Conservation (phyloP, 2,329 filamentous ascomycete species). For the Diaporthe sp. region DNA sequence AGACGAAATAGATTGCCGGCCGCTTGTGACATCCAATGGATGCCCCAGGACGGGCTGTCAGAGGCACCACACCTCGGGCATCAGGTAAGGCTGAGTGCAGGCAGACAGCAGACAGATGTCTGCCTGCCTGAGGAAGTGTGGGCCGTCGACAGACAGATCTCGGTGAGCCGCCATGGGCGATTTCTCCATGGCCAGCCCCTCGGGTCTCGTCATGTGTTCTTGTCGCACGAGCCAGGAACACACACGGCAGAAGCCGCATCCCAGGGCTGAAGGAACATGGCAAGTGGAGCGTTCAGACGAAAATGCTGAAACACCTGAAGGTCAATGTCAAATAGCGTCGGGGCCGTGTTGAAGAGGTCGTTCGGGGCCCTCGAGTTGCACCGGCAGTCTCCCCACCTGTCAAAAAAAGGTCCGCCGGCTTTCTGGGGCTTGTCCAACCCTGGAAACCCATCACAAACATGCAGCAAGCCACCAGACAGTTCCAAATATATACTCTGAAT, state of each 20-base stretch:
- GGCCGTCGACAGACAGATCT: not conserved
- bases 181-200: slow-evolving; percentile 20
- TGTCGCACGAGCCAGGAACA: slow-evolving; percentile 33
- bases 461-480: slow-evolving; percentile 9
- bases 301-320: slow-evolving; percentile 15
- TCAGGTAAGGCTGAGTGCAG: slow-evolving; percentile 25
- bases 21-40: slow-evolving; percentile 11
- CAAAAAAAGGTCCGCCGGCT: not conserved
- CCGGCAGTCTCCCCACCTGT: not conserved
- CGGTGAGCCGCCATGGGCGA: not conserved
- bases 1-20: slow-evolving; percentile 27
- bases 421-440: slow-evolving; percentile 6
- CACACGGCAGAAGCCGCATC: not conserved
- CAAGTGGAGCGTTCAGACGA: slow-evolving; percentile 25
- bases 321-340: not conserved
- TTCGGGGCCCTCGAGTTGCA: not conserved
- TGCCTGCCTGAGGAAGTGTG: not conserved
- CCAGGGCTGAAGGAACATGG: slow-evolving; percentile 28
- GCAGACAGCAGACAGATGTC: not conserved
- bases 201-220: slow-evolving; percentile 3
- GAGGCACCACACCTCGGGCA: not conserved
- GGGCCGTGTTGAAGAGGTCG: not conserved
- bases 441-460: not conserved
- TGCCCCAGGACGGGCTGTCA: slow-evolving; percentile 15
- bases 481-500: slow-evolving; percentile 4